These are phyloP conservation scores for Talaromyces sp. DNA, from an alignment of 2,329 filamentous ascomycete species.

Conservation along the genomic window DNA sequence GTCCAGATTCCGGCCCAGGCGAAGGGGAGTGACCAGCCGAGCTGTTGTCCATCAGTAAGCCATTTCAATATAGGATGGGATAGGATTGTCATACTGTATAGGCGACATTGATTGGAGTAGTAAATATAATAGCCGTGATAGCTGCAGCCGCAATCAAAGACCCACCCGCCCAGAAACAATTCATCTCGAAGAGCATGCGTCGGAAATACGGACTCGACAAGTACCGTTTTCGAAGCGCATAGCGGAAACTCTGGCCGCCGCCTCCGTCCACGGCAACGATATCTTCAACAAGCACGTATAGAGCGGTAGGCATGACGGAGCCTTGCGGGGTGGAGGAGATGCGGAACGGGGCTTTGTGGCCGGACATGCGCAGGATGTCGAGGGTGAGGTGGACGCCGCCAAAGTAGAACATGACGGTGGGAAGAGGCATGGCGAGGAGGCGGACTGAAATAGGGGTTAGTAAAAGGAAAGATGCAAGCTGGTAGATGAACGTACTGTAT, in stretches of 20 bases:
- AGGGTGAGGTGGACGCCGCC: slow-evolving; percentile 41
- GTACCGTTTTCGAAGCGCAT: slow-evolving; percentile 52
- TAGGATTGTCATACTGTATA: slow-evolving; percentile 39
- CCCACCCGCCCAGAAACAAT: slow-evolving; percentile 57
- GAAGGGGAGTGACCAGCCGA: slow-evolving; percentile 45
- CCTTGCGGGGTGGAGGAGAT: slow-evolving; percentile 64
- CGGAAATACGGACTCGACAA: slow-evolving; percentile 54
- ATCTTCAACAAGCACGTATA: slow-evolving; percentile 66
- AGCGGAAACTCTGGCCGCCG: slow-evolving; percentile 54
- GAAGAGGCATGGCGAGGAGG: slow-evolving; percentile 44
- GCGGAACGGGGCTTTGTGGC: slow-evolving; percentile 56
- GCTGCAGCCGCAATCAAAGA: slow-evolving; percentile 47
- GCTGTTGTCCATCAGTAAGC: slow-evolving; percentile 22
- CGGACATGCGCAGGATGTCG: slow-evolving; percentile 40
- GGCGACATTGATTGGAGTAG: slow-evolving; percentile 46
- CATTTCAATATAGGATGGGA: not conserved
- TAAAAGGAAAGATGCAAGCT: not conserved
- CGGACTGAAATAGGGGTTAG: slow-evolving; percentile 30
- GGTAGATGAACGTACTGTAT: slow-evolving; percentile 31
- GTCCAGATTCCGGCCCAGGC: slow-evolving; percentile 44
- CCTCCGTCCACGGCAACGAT: slow-evolving; percentile 64
- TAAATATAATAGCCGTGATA: slow-evolving; percentile 50
- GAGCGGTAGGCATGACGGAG: slow-evolving; percentile 55
- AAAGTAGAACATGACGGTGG: slow-evolving; percentile 47
- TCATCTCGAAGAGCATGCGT: slow-evolving; percentile 53